Evolutionary conservation across 73 alveolate genomes (phyloP).

Genomic region (Blepharisma japonicum): DNA sequence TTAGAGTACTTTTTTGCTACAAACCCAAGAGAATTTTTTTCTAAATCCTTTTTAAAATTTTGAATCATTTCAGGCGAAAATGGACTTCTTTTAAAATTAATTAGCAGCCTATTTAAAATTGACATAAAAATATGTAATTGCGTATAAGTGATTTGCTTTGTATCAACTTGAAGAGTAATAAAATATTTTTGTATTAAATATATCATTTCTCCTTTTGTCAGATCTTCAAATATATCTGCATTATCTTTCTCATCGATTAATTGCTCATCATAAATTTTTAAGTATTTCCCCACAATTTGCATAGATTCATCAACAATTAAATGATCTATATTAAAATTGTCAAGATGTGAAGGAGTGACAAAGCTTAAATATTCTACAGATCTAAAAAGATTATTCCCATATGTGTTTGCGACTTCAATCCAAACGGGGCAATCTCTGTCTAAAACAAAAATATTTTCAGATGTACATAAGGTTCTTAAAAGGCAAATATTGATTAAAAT

Average conservation of each 20-base stretch:
- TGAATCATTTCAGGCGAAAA: background rate
- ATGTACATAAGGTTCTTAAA: background rate
- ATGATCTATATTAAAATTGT: too few relatives aligned
- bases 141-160: background rate
- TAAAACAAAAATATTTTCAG: background rate
- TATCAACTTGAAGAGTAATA: too few relatives aligned
- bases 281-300: too few relatives aligned
- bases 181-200: too few relatives aligned
- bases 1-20: conserved; percentile 14
- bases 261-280: too few relatives aligned
- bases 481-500: conserved; percentile 1
- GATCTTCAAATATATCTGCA: too few relatives aligned
- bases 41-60: background rate
- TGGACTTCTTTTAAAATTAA: background rate
- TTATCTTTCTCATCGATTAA: too few relatives aligned
- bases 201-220: too few relatives aligned
- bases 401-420: conserved; percentile 16
- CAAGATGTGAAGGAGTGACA: background rate
- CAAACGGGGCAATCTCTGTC: background rate
- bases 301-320: too few relatives aligned
- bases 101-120: background rate
- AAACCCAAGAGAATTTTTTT: background rate
- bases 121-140: background rate
- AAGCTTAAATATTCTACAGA: background rate
- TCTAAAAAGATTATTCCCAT: background rate